Conservation (phyloP, 768 basidiomycete species). For the Arthromyces matolae region DNA sequence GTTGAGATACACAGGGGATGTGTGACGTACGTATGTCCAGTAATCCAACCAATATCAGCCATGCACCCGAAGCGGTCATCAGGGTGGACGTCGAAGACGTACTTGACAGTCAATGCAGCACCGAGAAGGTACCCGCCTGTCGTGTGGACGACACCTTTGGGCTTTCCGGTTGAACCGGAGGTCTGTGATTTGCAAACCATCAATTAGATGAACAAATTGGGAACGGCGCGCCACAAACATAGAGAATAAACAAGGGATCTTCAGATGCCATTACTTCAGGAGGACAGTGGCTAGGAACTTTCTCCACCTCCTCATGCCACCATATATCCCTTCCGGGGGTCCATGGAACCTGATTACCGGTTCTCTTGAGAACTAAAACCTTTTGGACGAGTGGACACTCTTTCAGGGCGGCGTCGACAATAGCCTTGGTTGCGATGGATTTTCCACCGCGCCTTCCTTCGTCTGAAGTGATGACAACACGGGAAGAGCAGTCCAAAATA, state of each 20-base stretch:
- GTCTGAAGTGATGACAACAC: conserved; percentile 93
- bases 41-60: conserved; percentile 99
- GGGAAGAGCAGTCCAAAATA: conserved; percentile 81
- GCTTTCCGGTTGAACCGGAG: conserved; percentile 91
- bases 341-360: conserved; percentile 80
- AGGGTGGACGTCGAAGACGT: conserved; percentile 96
- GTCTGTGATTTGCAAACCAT: conserved; percentile 47
- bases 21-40: conserved; percentile 75
- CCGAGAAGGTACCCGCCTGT: conserved; percentile 89
- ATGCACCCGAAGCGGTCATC: conserved; percentile 96
- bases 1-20: conserved; percentile 5
- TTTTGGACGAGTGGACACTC: conserved; percentile 85
- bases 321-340: conserved; percentile 83
- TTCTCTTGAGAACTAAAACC: conserved; percentile 84
- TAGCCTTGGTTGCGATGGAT: conserved; percentile 88
- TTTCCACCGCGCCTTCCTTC: conserved; percentile 95
- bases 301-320: conserved; percentile 92
- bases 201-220: conserved; percentile 5
- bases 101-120: conserved; percentile 90
- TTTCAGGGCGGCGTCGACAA: conserved; percentile 88
- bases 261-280: conserved; percentile 87
- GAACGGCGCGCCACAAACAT: conserved; percentile 56
- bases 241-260: conserved; percentile 97
- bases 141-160: conserved; percentile 94
- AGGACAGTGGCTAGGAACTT: conserved; percentile 85